A percentile compares a stretch with the other conserved stretches of the same genome.
These are phyloP conservation scores for Capronia coronata DNA, from an alignment of 2,329 filamentous ascomycete genomes.

Conservation along the genomic window DNA sequence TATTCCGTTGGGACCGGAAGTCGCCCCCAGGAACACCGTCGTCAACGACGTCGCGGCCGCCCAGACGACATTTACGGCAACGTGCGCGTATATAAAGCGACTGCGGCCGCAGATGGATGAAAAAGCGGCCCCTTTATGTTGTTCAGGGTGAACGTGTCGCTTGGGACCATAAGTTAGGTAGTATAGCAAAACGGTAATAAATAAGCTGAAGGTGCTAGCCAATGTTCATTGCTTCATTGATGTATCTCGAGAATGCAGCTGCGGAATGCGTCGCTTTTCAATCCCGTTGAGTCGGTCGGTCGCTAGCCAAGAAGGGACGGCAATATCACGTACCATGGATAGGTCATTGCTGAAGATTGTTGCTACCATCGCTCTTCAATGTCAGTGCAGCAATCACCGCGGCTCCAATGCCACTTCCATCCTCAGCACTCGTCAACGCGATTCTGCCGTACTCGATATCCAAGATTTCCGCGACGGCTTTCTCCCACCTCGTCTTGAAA, in stretches of 20 bases:
- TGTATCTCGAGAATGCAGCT: too few relatives aligned
- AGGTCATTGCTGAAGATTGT: neutral
- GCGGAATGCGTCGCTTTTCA: too few relatives aligned
- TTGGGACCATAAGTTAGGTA: too few relatives aligned
- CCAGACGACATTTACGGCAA: neutral
- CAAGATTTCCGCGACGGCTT: slow-evolving; percentile 36
- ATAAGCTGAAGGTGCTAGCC: too few relatives aligned
- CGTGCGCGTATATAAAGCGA: neutral
- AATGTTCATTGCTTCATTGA: too few relatives aligned
- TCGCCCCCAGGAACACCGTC: neutral
- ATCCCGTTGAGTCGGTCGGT: too few relatives aligned
- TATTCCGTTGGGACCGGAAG: neutral
- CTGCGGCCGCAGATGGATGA: neutral
- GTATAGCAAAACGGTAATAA: too few relatives aligned
- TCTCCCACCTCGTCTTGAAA: slow-evolving; percentile 39
- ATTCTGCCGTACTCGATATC: slow-evolving; percentile 34
- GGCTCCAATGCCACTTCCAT: slow-evolving; percentile 39
- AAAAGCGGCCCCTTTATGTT: neutral
- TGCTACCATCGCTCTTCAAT: slow-evolving; percentile 20
- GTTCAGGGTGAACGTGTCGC: too few relatives aligned
- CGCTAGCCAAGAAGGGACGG: too few relatives aligned
- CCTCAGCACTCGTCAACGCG: slow-evolving; percentile 36
- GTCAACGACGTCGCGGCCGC: neutral
- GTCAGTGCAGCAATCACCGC: slow-evolving; percentile 34
- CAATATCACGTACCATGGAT: neutral